Evolutionary conservation across 306 rosid species (phyloP).

Genomic region (Oxytropis ochrocephala): DNA sequence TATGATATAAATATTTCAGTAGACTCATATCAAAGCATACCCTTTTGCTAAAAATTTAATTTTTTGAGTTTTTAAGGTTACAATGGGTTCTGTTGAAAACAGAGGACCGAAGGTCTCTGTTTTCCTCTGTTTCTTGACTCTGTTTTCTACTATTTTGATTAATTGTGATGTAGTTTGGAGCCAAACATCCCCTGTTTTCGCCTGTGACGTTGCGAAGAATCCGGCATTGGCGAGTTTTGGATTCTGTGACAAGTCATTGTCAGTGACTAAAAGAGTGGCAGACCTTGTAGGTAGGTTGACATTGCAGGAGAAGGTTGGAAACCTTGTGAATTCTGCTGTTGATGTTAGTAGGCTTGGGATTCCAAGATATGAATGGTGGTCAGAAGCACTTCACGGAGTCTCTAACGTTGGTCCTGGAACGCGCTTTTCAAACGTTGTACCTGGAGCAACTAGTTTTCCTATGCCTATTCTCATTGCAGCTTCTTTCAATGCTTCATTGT

Average conservation of each 20-base stretch:
- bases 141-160: not conserved
- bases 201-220: constrained; percentile 50
- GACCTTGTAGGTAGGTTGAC: constrained; percentile 42
- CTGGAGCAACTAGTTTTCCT: constrained; percentile 43
- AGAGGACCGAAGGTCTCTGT: constrained; percentile 42
- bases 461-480: constrained; percentile 43
- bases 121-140: constrained; percentile 23
- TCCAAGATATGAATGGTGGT: constrained; percentile 52
- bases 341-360: constrained; percentile 60
- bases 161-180: constrained; percentile 22
- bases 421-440: constrained; percentile 17
- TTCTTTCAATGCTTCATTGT: constrained; percentile 38
- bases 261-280: constrained; percentile 17
- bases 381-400: constrained; percentile 51
- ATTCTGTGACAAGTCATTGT: constrained; percentile 55
- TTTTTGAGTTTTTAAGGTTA: not conserved
- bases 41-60: not conserved
- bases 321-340: constrained; percentile 32
- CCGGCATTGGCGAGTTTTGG: constrained; percentile 28
- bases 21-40: constrained; percentile 9
- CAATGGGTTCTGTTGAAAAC: constrained; percentile 38
- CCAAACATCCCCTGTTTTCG: constrained; percentile 47
- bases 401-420: constrained; percentile 37
- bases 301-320: constrained; percentile 41
- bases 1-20: not conserved